phyloP scores from a whole-genome alignment of 768 basidiomycete species.

The Paxillus rubicundulus region DNA sequence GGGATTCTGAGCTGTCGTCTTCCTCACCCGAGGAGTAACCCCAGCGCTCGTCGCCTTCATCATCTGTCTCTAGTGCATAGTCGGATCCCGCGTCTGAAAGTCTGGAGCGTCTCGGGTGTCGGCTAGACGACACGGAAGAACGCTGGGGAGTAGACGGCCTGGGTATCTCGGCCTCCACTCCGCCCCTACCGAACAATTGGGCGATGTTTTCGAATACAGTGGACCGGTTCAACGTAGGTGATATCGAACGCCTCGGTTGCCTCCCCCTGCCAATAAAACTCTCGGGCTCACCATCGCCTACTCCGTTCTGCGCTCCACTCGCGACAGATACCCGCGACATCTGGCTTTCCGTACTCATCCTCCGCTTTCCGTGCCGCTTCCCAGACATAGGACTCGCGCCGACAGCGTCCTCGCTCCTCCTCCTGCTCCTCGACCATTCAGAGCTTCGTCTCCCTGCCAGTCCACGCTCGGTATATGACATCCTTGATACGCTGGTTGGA shows the following conservation, averaged over 20 bases:
- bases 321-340: conserved; percentile 39
- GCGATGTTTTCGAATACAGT: conserved; percentile 65
- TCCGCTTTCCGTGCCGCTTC: conserved; percentile 35
- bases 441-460: conserved; percentile 50
- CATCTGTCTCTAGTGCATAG: conserved; percentile 51
- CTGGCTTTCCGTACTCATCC: conserved; percentile 43
- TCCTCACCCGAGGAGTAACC: conserved; percentile 89
- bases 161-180: conserved; percentile 41
- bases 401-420: conserved; percentile 47
- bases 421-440: conserved; percentile 46
- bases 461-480: conserved; percentile 59
- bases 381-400: conserved; percentile 24
- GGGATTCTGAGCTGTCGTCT: conserved; percentile 44
- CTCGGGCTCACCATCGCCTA: conserved; percentile 35
- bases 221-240: conserved; percentile 38
- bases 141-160: conserved; percentile 57
- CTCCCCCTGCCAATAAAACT: conserved; percentile 30
- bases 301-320: conserved; percentile 38
- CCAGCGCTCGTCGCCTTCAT: conserved; percentile 77
- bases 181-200: conserved; percentile 58
- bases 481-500: conserved; percentile 78
- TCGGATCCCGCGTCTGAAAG: conserved; percentile 60
- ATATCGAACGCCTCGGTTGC: conserved; percentile 33
- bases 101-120: conserved; percentile 47
- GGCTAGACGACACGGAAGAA: conserved; percentile 50